Evolutionary conservation across 441 rosid species (phyloP), one percentile per base, ranked within the genome.

Genomic region (Erysimum cheiri): DNA sequence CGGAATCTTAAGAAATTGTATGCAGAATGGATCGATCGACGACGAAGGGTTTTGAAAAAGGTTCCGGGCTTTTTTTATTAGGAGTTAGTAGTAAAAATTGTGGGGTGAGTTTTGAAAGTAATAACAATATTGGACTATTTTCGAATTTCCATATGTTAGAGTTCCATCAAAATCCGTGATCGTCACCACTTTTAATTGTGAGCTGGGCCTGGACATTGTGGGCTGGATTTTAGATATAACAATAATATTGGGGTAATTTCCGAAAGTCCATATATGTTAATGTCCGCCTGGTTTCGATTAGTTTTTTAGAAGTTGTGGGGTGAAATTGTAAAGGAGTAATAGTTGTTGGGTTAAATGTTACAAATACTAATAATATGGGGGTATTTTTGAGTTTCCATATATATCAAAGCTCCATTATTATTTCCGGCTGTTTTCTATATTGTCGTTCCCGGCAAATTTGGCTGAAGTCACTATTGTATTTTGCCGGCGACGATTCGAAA

Each of bases 371-470:
- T 32, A 58, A 22, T 49, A 2, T 0, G 8, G 72, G 72, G 72
- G 46, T 13, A 5, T 6, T 29, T 72, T 39, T 1, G 29, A 47
- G 11, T 36, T 64, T 64, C 1, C 22, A 31, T 28, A 5, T 37
- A 6, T 19, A 4, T 48, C 22, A 3, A 49, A 47, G 29, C 14
- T 41, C 32, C 11, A 54, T 55, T 41, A 41, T 36, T 48, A 36
- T 49, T 53, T 32, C 39, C 47, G 55, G 32, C 31, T 33, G 13
- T 8, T 4, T 31, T 39, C 29, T 53, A 12, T 44, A 15, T 55
- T 14, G 57, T 63, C 50, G 15, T 71, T 46, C 56, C 64, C 58
- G 64, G 64, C 56, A 62, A 62, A 49, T 43, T 71, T 33, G 2
- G 60, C 67, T 44, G 31, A 50, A 40, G 44, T 41, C 67, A 41